A percentile compares a stretch with the other conserved stretches of the same genome.
Evolutionary conservation across 1,284 basidiomycete genomes (phyloP).

Genomic region (Leccinum pallidistipes): DNA sequence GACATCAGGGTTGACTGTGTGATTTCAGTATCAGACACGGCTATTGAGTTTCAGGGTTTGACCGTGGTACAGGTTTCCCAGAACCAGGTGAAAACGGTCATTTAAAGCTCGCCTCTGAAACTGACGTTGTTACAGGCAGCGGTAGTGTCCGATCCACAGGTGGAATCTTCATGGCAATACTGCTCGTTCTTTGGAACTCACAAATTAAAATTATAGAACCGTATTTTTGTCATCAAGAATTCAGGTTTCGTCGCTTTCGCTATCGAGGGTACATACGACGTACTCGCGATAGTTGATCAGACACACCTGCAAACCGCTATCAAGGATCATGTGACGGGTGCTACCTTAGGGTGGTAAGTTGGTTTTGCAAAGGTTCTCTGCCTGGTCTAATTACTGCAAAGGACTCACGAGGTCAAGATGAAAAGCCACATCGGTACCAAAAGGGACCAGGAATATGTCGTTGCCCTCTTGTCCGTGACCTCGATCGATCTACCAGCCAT

Average conservation of each 20-base stretch:
- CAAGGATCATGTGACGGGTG: slow-evolving; percentile 61
- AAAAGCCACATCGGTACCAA: slow-evolving; percentile 48
- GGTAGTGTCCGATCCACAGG: slow-evolving; percentile 73
- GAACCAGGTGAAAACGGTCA: slow-evolving; percentile 47
- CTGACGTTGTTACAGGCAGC: slow-evolving; percentile 49
- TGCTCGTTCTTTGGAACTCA: background rate
- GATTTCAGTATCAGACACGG: slow-evolving; percentile 67
- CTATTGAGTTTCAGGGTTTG: slow-evolving; percentile 73
- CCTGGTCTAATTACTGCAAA: slow-evolving; percentile 16
- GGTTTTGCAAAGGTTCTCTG: background rate
- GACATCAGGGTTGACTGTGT: background rate
- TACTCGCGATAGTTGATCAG: slow-evolving; percentile 77
- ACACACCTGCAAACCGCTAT: slow-evolving; percentile 66
- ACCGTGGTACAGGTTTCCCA: slow-evolving; percentile 80
- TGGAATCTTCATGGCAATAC: slow-evolving; percentile 6
- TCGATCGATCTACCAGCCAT: background rate
- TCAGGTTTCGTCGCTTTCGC: slow-evolving; percentile 75
- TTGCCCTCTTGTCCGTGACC: slow-evolving; percentile 65
- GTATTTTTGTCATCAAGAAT: slow-evolving; percentile 78
- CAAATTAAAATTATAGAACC: slow-evolving; percentile 44
- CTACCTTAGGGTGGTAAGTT: slow-evolving; percentile 54
- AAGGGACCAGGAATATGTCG: slow-evolving; percentile 61
- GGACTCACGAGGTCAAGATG: slow-evolving; percentile 75
- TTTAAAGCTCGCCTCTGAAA: background rate
- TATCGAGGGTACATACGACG: slow-evolving; percentile 70